Evolutionary conservation across 495 filamentous ascomycete species (phyloP).

Genomic region (Aspergillus biplanus): DNA sequence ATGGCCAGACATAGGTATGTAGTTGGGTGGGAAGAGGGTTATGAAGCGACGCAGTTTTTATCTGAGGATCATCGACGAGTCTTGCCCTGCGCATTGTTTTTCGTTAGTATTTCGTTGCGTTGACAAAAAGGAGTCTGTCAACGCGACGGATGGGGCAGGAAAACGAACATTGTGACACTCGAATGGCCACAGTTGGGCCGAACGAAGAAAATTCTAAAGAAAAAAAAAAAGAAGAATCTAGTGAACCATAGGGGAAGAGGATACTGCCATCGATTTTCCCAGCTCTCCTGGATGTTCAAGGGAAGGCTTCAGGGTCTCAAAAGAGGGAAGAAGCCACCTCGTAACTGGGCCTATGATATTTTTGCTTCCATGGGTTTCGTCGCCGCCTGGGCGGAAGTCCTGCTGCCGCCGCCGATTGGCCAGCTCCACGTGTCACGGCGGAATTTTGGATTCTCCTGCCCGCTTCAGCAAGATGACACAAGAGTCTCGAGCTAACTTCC

Average conservation of each 20-base stretch:
- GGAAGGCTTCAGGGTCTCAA: slow-evolving; percentile 15
- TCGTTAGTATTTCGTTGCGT: slow-evolving; percentile 25
- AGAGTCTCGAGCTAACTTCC: not conserved
- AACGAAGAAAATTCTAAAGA: slow-evolving; percentile 22
- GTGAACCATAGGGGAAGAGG: slow-evolving; percentile 34
- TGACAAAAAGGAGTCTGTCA: slow-evolving; percentile 13
- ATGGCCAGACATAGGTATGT: slow-evolving; percentile 92
- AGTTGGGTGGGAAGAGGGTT: slow-evolving; percentile 80
- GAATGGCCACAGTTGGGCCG: slow-evolving; percentile 43
- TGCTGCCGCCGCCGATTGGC: slow-evolving; percentile 26
- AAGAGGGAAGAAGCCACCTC: slow-evolving; percentile 49
- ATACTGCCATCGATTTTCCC: slow-evolving; percentile 14
- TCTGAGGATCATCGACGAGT: slow-evolving; percentile 90
- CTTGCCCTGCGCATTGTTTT: slow-evolving; percentile 54
- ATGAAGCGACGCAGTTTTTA: slow-evolving; percentile 83
- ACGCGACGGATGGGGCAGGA: slow-evolving; percentile 15
- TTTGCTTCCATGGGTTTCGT: slow-evolving; percentile 42
- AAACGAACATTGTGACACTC: slow-evolving; percentile 44
- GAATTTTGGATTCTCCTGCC: slow-evolving; percentile 28
- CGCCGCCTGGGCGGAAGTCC: slow-evolving; percentile 24
- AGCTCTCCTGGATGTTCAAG: slow-evolving; percentile 5
- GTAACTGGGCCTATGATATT: slow-evolving; percentile 29
- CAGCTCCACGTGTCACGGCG: slow-evolving; percentile 28
- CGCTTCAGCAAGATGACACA: not conserved
- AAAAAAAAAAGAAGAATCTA: slow-evolving; percentile 26